Base-by-base conservation (phyloP, 2,329 filamentous ascomycete genomes). In the Coniochaeta sp. region DNA sequence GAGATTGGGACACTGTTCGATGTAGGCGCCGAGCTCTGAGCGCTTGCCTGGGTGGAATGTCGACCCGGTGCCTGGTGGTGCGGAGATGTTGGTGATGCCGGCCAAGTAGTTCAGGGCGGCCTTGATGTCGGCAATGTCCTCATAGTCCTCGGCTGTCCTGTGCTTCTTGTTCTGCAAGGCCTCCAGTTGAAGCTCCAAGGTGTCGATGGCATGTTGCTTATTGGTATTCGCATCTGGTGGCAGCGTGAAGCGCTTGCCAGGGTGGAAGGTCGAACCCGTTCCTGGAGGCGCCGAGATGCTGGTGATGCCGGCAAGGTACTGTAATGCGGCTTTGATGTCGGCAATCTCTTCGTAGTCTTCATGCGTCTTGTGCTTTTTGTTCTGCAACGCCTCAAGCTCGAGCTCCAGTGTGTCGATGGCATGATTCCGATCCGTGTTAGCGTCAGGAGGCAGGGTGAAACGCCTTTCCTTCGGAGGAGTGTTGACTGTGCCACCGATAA, bases 1-100 rank as follows among this genome's bases (percentile, higher is more conserved):
- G 1, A 90, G 89, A 70, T 96, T 96, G 65, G 91, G 81, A 40
- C 85, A 84, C 55, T 81, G 79, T 3, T 87, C 82, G 1, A 90
- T 81, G 61, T 62, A 64, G 42, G 59, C 55, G 60, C 47, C 24
- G 60, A 66, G 59, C 10, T 58, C 44, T 32, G 62, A 58, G 19
- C 63, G 65, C 61, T 68, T 67, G 34, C 66, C 66, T 3, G 65
- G 65, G 12, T 62, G 64, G 58, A 68, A 68, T 32, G 58, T 65
- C 38, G 59, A 57, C 14, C 61, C 61, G 10, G 61, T 60, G n/a
- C 66, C 66, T 2, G 64, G 64, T 7, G 65, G 63, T 1, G 65
- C 65, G 10, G 59, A 60, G 60, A 68, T 66, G 42, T 26, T 52
- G 47, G 47, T 60, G 50, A 68, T 62, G 54, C 62, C 62, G 10